Evolutionary conservation across 257 asterid species (phyloP), one percentile per base, ranked within the genome.

Genomic region (Asclepias syriaca): DNA sequence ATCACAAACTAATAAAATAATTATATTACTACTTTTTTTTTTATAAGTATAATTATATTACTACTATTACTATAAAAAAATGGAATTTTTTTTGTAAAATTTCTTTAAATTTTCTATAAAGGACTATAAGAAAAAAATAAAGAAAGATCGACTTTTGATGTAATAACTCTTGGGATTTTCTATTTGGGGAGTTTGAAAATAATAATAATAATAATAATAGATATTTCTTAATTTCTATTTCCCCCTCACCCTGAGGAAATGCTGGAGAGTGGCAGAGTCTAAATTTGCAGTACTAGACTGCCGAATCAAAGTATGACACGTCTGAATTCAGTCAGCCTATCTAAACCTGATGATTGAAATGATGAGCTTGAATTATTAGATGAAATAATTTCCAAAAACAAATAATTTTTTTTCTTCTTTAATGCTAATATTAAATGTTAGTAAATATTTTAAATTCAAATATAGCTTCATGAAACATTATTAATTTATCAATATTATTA

Each of bases 91-190:
- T 24, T 53, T 14, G 55, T 13, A 50, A 49, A 49, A 15, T 53
- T 53, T 19, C n/a, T 59, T 59, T 12, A 59, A 48, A 27, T 11
- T 60, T 60, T 60, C 46, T 32, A 60, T 32, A 22, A 22, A 60
- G 40, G 46, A 13, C 9, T 15, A 43, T 32, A 12, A 60, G 46
- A 60, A 32, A 32, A 60, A 32, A 29, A 24, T 0, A 24, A 24
- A 24, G 27, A 24, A 19, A 14, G 66, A 60, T 56, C 39, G 60
- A 50, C 21, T 74, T 73, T 74, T 74, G 60, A 43, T 68, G 72
- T 37, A 32, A 18, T 39, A 50, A 50, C 21, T 22, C 19, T 8
- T 24, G 55, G 22, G 48, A 12, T 55, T 14, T 55, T 66, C 56
- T 56, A 5, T n/a, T 53, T 69, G 37, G 11, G 56, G 68, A 63